Evolutionary conservation across 768 basidiomycete species (phyloP), one percentile per base, ranked within the genome.

Genomic region (Coprinopsis marcescibilis): DNA sequence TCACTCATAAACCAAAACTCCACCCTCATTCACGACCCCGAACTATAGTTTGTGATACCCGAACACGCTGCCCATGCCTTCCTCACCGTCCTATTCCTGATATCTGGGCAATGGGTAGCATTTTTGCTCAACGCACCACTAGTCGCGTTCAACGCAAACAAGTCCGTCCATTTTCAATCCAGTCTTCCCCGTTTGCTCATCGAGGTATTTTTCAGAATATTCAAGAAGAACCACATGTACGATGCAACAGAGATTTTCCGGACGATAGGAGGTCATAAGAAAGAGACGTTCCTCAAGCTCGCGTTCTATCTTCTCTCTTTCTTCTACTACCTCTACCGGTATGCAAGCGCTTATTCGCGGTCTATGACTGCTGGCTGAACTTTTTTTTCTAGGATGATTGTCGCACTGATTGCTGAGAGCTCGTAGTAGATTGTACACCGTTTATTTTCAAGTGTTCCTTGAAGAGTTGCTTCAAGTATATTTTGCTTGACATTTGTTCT

Each of bases 161-260:
- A 98, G 94, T 89, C 60, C 64, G 88, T 75, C 1, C 20, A 17
- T 10, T 7, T 11, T 8, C 35, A 11, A n/a, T n/a, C 10, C 19
- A 17, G 35, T 36, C 19, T 36, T 11, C 27, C 17, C 38, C 27
- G 32, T 17, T 26, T 30, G 43, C 29, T 21, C 25, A 43, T 27
- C 42, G 19, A 25, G 38, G 43, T 27, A 45, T 23, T 24, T 43
- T 55, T 48, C 60, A 96, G 93, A 69, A 92, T 97, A 62, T 79
- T 85, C 55, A 83, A 83, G 64, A 90, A 91, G 62, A 85, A 85
- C 60, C 94, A 98, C 69, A 95, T 97, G 91, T 98, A 96, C 62
- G 96, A 99, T 62, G 96, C 96, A 45, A 98, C 95, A 19, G 96
- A 99, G 70, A 99, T 98, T 55, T 99, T 99, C 78, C 80, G 96